A percentile compares a stretch with the other conserved stretches of the same genome.
Evolutionary conservation across 306 rosid species (phyloP).

Genomic region (Prunus kanzakura): DNA sequence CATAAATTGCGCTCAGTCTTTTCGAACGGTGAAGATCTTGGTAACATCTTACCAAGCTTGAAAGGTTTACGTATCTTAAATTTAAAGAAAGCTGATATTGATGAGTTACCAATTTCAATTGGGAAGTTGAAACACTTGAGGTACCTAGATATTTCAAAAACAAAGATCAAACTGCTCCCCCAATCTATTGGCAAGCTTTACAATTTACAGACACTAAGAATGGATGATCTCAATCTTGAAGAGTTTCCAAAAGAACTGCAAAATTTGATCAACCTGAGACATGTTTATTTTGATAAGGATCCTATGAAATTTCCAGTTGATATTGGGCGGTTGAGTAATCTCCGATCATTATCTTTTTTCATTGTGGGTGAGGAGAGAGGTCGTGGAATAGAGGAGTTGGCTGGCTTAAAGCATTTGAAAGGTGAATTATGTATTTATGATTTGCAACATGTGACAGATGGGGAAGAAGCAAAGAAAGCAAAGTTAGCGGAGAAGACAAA

Average conservation of each 20-base stretch:
- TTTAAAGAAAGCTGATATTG: not conserved
- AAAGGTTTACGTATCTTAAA: constrained; percentile 5
- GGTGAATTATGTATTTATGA: not conserved
- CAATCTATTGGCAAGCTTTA: not conserved
- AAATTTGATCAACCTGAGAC: not conserved
- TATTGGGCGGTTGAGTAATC: not conserved
- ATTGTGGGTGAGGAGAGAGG: no score
- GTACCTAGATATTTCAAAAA: constrained; percentile 8
- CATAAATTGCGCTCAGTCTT: not conserved
- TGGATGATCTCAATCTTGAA: not conserved
- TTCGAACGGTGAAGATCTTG: not conserved
- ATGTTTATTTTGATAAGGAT: not conserved
- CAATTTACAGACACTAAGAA: not conserved
- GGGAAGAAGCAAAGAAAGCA: not conserved
- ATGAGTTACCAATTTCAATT: not conserved
- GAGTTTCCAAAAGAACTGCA: not conserved
- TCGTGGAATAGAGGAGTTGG: not conserved
- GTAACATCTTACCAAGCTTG: not conserved
- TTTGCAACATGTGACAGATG: not conserved
- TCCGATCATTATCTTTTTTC: not conserved
- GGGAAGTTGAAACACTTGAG: not conserved
- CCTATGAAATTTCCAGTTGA: not conserved
- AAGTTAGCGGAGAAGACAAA: not conserved
- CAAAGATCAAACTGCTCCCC: not conserved
- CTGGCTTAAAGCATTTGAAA: not conserved